A percentile compares a stretch with the other conserved stretches of the same genome.
phyloP scores from a whole-genome alignment of 1,284 basidiomycete species.

The Polyporus tsugae region DNA sequence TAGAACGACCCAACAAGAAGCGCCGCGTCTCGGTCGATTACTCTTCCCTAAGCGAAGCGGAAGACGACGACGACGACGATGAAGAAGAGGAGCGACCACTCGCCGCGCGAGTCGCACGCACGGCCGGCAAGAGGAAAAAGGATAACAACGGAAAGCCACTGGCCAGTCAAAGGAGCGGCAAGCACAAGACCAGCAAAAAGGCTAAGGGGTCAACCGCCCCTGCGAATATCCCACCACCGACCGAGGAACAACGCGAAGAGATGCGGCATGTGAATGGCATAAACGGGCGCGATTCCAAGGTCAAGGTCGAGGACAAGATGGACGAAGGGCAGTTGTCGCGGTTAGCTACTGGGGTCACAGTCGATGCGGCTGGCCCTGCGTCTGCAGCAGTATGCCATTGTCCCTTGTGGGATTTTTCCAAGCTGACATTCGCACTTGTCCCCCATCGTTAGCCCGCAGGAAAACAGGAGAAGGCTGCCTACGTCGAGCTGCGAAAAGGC shows the following conservation, averaged over 20 bases:
- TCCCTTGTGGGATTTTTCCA: no score
- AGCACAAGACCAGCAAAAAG: slow-evolving; percentile 66
- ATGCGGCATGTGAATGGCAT: slow-evolving; percentile 53
- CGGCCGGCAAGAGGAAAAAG: slow-evolving; percentile 25
- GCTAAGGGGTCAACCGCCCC: slow-evolving; percentile 64
- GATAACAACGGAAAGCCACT: slow-evolving; percentile 23
- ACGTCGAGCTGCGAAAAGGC: slow-evolving; percentile 83
- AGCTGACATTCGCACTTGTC: slow-evolving; percentile 20
- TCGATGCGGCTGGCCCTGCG: slow-evolving; percentile 66
- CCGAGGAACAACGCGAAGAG: slow-evolving; percentile 50
- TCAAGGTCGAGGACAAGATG: slow-evolving; percentile 82
- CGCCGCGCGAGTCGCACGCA: slow-evolving; percentile 54
- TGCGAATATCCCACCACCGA: slow-evolving; percentile 45
- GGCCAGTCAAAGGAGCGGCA: slow-evolving; percentile 55
- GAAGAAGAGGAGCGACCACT: slow-evolving; percentile 72
- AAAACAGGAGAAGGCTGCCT: slow-evolving; percentile 80
- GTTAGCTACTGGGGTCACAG: slow-evolving; percentile 81
- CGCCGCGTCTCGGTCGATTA: slow-evolving; percentile 42
- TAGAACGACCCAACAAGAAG: slow-evolving; percentile 44
- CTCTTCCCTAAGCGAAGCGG: slow-evolving; percentile 45
- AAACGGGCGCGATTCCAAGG: slow-evolving; percentile 59
- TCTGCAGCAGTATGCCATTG: slow-evolving; percentile 53
- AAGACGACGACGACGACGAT: slow-evolving; percentile 46
- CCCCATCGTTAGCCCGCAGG: slow-evolving; percentile 50
- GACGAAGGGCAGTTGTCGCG: slow-evolving; percentile 76